Conservation (phyloP, 164 flowering plant genomes). For the Nymphaea thermarum region DNA sequence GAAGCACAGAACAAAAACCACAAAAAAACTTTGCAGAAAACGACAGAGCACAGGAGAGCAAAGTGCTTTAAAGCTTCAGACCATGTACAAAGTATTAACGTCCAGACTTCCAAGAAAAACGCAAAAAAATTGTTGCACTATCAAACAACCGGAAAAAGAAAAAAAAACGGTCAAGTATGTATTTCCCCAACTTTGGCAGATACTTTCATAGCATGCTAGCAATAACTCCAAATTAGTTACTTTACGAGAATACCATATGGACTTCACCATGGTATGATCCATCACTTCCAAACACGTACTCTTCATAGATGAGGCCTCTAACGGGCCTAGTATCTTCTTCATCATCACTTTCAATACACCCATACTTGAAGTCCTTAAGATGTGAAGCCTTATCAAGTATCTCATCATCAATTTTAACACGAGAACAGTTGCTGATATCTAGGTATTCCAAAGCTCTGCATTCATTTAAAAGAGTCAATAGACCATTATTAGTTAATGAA, state of each 20-base stretch:
- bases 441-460: background rate
- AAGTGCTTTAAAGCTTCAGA: no score
- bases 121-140: no score
- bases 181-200: no score
- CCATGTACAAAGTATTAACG: no score
- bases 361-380: background rate
- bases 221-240: background rate
- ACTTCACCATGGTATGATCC: background rate
- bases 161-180: no score
- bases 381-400: background rate
- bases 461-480: background rate
- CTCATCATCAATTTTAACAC: background rate
- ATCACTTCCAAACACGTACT: background rate
- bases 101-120: no score
- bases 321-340: background rate
- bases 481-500: background rate
- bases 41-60: no score
- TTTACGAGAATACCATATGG: background rate
- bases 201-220: background rate
- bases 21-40: no score
- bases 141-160: no score
- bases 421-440: background rate
- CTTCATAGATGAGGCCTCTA: background rate
- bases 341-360: background rate
- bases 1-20: no score